Percentiles rank a stretch among this genome's conserved stretches.
These are phyloP conservation scores for Chrysoporthe austroafricana DNA, from an alignment of 2,329 filamentous ascomycete genomes.

Conservation along the genomic window DNA sequence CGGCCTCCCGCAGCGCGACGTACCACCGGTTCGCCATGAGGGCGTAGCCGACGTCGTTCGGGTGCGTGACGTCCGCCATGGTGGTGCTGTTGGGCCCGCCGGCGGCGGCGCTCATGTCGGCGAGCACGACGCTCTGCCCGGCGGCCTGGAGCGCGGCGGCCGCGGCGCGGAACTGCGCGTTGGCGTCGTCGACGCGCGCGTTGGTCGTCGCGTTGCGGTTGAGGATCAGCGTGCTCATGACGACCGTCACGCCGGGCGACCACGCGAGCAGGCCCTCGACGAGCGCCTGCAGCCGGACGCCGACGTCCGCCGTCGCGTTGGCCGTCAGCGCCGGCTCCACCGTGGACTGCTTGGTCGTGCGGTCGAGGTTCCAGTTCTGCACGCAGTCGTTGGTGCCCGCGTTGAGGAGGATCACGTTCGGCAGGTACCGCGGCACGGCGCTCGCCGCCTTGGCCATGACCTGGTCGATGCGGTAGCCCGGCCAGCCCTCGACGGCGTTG, in stretches of 20 bases:
- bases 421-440: conserved; percentile 39
- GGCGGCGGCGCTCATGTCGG: conserved; percentile 43
- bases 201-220: conserved; percentile 30
- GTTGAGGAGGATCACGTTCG: conserved; percentile 48
- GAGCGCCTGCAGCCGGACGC: conserved; percentile 41
- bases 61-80: conserved; percentile 45
- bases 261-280: conserved; percentile 40
- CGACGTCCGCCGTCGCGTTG: conserved; percentile 30
- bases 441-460: conserved; percentile 40
- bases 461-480: conserved; percentile 46
- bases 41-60: conserved; percentile 43
- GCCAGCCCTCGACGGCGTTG: conserved; percentile 51
- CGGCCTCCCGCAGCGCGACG: conserved; percentile 36
- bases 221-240: conserved; percentile 45
- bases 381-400: conserved; percentile 49
- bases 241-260: conserved; percentile 40
- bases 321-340: conserved; percentile 17
- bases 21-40: conserved; percentile 48
- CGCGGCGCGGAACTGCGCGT: conserved; percentile 39
- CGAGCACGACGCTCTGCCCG: conserved; percentile 42
- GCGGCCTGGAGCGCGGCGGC: conserved; percentile 34
- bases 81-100: conserved; percentile 38
- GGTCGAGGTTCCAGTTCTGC: conserved; percentile 38
- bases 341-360: conserved; percentile 11
- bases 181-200: conserved; percentile 39